Evolutionary conservation across 2,329 filamentous ascomycete genomes (phyloP).

Genomic region (Curvularia spicifera): DNA sequence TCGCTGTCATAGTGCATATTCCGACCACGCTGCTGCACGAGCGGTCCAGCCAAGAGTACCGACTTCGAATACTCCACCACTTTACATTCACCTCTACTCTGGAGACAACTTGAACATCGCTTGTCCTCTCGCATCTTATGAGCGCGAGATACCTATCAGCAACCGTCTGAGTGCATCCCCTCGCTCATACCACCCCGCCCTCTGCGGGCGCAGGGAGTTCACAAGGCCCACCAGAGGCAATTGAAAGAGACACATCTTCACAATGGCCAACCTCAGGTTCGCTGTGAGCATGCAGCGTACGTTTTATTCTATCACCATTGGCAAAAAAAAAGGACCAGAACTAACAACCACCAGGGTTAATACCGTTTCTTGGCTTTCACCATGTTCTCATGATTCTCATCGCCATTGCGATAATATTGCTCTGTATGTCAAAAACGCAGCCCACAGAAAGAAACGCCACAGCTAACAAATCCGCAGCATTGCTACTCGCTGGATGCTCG

Average conservation of each 20-base stretch:
- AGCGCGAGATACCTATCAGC: constrained; percentile 21
- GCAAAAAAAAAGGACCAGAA: constrained; percentile 23
- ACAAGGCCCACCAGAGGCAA: constrained; percentile 31
- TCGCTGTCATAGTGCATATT: constrained; percentile 41
- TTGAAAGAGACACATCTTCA: constrained; percentile 37
- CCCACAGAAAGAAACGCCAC: constrained; percentile 7
- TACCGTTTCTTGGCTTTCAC: constrained; percentile 71
- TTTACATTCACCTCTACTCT: constrained; percentile 28
- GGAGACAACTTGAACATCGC: constrained; percentile 30
- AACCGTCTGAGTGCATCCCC: constrained; percentile 42
- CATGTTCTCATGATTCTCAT: constrained; percentile 98
- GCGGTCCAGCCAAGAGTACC: constrained; percentile 29
- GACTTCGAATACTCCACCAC: constrained; percentile 17
- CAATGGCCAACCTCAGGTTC: constrained; percentile 58
- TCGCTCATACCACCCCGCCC: constrained; percentile 46
- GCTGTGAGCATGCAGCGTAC: constrained; percentile 59
- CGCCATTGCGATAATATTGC: constrained; percentile 87
- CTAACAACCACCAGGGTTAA: constrained; percentile 55
- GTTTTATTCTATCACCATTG: constrained; percentile 22
- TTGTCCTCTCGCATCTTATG: constrained; percentile 28
- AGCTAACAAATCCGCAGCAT: constrained; percentile 62
- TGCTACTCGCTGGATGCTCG: constrained; percentile 93
- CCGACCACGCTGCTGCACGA: constrained; percentile 36
- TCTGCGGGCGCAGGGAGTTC: constrained; percentile 49
- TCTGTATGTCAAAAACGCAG: constrained; percentile 71